Base-by-base conservation (phyloP, 1,139 yeast species). In the Pichia sp. region DNA sequence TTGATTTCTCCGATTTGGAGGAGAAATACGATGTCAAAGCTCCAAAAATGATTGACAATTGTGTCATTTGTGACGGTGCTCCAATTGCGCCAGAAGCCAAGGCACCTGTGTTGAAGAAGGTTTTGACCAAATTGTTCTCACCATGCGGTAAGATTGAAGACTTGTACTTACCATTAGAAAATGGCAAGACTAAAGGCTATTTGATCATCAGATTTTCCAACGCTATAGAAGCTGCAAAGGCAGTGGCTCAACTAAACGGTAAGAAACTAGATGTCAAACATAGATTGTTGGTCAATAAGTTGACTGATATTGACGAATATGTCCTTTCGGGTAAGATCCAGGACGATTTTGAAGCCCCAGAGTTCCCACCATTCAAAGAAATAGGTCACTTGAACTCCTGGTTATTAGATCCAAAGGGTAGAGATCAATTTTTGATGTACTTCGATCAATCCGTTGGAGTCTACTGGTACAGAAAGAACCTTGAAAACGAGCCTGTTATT, bases 241-340 rank as follows among this genome's bases (percentile, higher is more conserved):
- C 97, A 49, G 85, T 92, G 65, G 84, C 84, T 68, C 80, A 82
- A 61, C 80, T 89, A 69, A 85, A 93, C 72, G 90, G 90, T 66
- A 92, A 90, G 76, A 90, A 90, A 71, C 81, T 95, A 67, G 99
- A 95, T 75, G 88, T 88, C 63, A 90, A 89, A 73, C 99, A 95
- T 74, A 84, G 96, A 64, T 78, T 95, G 65, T 80, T 83, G 62
- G 88, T 93, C 57, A 93, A 93, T 78, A 85, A 81, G 67, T 78
- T 93, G 67, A 75, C 84, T 42, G 98, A 93, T 67, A 82, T 95
- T 64, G 96, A 89, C 70, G 87, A 86, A 68, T 89, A 77, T 70
- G 93, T 90, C 54, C 75, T 79, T 54, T 84, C 81, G 53, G 93
- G 88, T 56, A 78, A 80, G 52, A 81, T 87, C 58, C 72, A 80